Base-by-base conservation (phyloP, 1,284 basidiomycete species). In the Ustilago bromivora region DNA sequence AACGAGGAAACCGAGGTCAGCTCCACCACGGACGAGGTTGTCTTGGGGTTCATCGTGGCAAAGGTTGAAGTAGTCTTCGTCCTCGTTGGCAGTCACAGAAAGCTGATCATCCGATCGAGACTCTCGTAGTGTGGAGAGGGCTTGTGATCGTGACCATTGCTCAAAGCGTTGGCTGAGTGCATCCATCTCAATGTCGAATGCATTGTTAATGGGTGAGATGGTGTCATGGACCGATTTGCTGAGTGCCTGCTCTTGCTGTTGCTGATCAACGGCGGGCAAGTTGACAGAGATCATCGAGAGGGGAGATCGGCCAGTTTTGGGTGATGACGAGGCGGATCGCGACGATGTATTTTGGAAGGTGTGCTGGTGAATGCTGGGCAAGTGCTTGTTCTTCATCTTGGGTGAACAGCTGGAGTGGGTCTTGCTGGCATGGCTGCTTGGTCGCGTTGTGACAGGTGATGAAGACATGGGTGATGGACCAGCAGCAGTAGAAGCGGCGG, bases 171-270 rank as follows among this genome's bases (percentile, higher is more conserved):
- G 57, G 38, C 68, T 76, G 67, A 76, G 73, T 1, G 73, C 66
- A 40, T 71, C 74, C 66, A 76, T 76, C 47, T 76, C 74, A 3
- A 68, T 62, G 28, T 77, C 75, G 41, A 73, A 74, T 6, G 62
- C 63, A 23, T 41, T 62, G 46, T 62, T 57, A 11, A 54, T 17
- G 13, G 61, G 57, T 3, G 61, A 35, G 43, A 34, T 23, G 10
- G 32, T 17, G 32, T 58, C 34, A 10, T 58, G 19, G 31, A 17
- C 28, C n/a, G 32, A 34, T 15, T 41, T 34, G 28, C 19, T 58
- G 15, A 34, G 35, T 6, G 43, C 31, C 5, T 23, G 31, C 23
- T 23, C 51, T 4, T 56, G 52, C 5, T 54, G 59, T 9, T 47
- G 60, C 68, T 72, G 75, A 13, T 77, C 70, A 35, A 53, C 2